Base-by-base conservation (phyloP, 208 protist genomes). In the Acanthamoeba royreba region DNA sequence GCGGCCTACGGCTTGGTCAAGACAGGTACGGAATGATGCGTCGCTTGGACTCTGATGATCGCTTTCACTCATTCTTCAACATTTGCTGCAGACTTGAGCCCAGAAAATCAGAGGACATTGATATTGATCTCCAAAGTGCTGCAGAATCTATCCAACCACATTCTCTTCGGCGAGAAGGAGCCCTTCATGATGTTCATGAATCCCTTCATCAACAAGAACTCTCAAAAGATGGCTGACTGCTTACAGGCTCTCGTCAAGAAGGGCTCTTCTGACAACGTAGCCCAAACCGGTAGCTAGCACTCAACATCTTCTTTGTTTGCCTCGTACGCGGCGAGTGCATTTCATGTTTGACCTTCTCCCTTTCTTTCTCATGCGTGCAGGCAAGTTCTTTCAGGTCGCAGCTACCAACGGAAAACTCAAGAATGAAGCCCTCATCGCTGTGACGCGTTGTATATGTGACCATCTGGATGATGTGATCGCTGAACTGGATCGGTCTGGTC, bases 111-210 rank as follows among this genome's bases (percentile, higher is more conserved):
- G 38, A 47, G 85, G 22, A 49, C 85, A 22, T 25, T 91, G 52
- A 38, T 72, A 19, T 42, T 91, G 46, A 72, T 91, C 33, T 46
- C 53, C n/a, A 91, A 91, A 72, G 53, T 72, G 52, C 85, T 91
- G 3, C 85, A 91, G 40, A 91, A 91, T 38, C 55, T 91, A 53
- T 74, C 53, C 85, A 91, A 91, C 53, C 25, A 47, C 53, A 49
- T 91, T 31, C 85, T 46, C 19, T 91, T 91, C 35, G 85, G 85
- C 15, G 40, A 63, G n/a, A 91, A 91, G 43, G 85, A 91, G 85
- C 40, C 85, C 7, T 91, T 91, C 85, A 91, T 91, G 85, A 74
- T 72, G 52, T 63, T 74, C 85, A 91, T 91, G 85, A 91, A 91
- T n/a, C 53, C 47, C 46, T 91, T 91, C 55, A 46, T 91, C 40